These are phyloP conservation scores for Hura crepitans DNA, from an alignment of 441 rosid genomes.

Conservation along the genomic window DNA sequence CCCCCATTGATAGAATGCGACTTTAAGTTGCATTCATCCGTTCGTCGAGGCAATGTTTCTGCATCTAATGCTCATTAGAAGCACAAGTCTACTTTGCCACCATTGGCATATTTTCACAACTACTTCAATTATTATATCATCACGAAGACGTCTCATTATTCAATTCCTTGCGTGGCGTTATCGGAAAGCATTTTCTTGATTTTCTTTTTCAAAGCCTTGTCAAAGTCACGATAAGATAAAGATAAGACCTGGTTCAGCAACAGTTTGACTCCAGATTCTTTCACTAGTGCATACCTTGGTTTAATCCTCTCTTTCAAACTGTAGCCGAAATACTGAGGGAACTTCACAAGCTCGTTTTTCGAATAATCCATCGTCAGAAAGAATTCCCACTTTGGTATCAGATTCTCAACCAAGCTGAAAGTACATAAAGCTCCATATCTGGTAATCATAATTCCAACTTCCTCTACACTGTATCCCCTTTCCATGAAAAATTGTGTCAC, in stretches of 20 bases:
- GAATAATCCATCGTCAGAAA: conserved; percentile 30
- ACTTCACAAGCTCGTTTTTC: conserved; percentile 25
- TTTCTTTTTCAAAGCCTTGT: conserved; percentile 21
- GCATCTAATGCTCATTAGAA: not conserved
- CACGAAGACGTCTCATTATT: too few relatives aligned
- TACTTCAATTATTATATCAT: not conserved
- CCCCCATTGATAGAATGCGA: too few relatives aligned
- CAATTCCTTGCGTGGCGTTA: too few relatives aligned
- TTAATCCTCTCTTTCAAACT: conserved; percentile 42
- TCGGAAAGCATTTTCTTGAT: conserved; percentile 19
- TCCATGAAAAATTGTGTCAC: conserved; percentile 24
- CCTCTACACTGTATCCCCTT: conserved; percentile 24
- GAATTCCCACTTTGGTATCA: conserved; percentile 28
- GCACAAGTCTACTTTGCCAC: not conserved
- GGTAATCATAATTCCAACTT: conserved; percentile 23
- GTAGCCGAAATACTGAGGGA: conserved; percentile 31
- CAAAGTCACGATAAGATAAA: conserved; percentile 18
- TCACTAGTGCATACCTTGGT: conserved; percentile 41
- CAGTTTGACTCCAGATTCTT: conserved; percentile 34
- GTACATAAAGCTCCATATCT: conserved; percentile 29
- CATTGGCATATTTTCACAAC: not conserved
- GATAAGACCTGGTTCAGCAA: conserved; percentile 33
- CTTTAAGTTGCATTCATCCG: not conserved
- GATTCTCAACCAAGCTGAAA: conserved; percentile 25
- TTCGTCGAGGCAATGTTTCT: not conserved